A percentile compares a stretch with the other conserved stretches of the same genome.
These are phyloP conservation scores for Apiotrichum porosum DNA, from an alignment of 1,284 basidiomycete genomes.

Conservation along the genomic window DNA sequence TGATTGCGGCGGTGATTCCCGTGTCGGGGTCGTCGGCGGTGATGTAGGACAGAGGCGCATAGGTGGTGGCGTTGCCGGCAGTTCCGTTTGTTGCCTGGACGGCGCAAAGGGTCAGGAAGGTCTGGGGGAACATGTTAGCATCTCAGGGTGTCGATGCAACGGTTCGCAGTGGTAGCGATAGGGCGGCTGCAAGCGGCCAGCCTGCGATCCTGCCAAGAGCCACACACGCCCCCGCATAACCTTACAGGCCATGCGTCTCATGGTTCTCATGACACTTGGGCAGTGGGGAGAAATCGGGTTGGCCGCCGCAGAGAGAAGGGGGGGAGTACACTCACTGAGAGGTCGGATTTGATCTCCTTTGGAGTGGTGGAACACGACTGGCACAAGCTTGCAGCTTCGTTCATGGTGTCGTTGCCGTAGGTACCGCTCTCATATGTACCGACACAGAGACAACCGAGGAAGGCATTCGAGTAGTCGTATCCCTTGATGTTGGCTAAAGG, in stretches of 20 bases:
- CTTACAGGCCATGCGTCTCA: no score
- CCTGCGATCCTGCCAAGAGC: no score
- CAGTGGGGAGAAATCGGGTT: no score
- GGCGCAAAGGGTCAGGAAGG: constrained; percentile 26
- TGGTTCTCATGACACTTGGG: no score
- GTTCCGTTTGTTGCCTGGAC: constrained; percentile 32
- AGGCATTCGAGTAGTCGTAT: constrained; percentile 29
- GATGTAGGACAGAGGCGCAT: constrained; percentile 27
- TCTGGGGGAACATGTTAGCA: not conserved
- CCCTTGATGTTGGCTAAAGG: constrained; percentile 20
- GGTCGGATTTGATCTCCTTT: constrained; percentile 23
- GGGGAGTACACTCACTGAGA: constrained; percentile 25
- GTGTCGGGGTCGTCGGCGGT: constrained; percentile 13
- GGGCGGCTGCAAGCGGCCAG: no score
- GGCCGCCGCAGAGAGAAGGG: no score
- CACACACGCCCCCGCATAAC: no score
- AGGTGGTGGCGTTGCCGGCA: constrained; percentile 26
- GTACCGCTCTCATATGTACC: constrained; percentile 13
- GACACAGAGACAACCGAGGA: constrained; percentile 33
- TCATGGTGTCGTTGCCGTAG: constrained; percentile 24
- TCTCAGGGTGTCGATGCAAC: no score
- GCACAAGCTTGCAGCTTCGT: constrained; percentile 25
- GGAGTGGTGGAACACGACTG: constrained; percentile 34
- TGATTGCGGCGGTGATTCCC: not conserved
- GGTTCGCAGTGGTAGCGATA: no score